Evolutionary conservation across 805 yeast species (phyloP).

Genomic region (Kuraishia hungarica): DNA sequence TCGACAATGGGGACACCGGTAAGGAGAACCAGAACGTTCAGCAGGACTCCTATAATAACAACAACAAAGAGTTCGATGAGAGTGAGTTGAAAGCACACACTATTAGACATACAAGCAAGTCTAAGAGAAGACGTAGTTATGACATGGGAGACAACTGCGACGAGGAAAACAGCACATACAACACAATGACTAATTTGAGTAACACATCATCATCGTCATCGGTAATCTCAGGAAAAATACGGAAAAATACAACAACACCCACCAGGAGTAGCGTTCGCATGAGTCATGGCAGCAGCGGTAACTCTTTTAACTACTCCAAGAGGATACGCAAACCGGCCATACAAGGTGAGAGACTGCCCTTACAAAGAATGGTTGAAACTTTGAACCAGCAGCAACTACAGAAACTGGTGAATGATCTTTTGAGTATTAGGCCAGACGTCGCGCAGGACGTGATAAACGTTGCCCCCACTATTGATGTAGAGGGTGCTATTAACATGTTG

Average conservation of each 20-base stretch:
- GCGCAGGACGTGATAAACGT: constrained; percentile 36
- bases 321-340: background rate
- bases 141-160: constrained; percentile 1
- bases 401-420: constrained; percentile 39
- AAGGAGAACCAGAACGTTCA: background rate
- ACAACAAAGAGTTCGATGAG: background rate
- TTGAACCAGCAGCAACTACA: constrained; percentile 51
- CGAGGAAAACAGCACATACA: background rate
- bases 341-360: constrained; percentile 32
- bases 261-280: background rate
- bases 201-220: background rate
- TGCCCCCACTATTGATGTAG: constrained; percentile 52
- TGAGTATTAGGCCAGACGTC: constrained; percentile 56
- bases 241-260: background rate
- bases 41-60: background rate
- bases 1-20: background rate
- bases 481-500: constrained; percentile 42
- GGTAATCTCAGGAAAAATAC: background rate
- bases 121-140: constrained; percentile 1
- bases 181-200: background rate
- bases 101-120: background rate
- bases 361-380: constrained; percentile 58
- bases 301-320: background rate
- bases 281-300: no score
- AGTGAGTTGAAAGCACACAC: background rate